Evolutionary conservation across 1,139 yeast species (phyloP), one percentile per base, ranked within the genome.

Genomic region (Suhomyces choctaworum): DNA sequence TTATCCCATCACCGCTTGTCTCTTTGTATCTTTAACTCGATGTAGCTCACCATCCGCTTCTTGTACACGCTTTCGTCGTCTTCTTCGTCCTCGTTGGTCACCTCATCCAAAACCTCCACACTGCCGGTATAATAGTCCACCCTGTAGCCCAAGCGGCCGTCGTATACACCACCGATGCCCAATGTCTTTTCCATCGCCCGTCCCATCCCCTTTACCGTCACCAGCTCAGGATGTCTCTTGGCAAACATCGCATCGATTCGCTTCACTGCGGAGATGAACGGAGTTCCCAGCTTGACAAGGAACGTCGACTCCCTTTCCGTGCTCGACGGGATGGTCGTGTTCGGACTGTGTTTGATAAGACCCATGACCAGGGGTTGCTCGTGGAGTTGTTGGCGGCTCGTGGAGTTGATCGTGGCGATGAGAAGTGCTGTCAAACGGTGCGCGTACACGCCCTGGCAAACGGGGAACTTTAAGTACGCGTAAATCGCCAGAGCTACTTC

Each of bases 121-220:
- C 78, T 74, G 17, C 73, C 80, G 0, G 90, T 82, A 21, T 60
- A 50, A 1, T 80, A 52, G 19, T 80, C 84, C 5, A 81, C 74
- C 41, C 56, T 65, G 46, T 68, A 62, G 8, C 66, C 63, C 31
- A 64, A 56, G 16, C 70, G 71, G 25, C 62, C 64, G 43, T 74
- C 72, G 51, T 76, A 81, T 42, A 73, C 67, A 17, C 76, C 52
- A 0, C 76, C 87, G 1, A 82, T 44, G 9, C 76, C 60, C 8
- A 80, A 41, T 0, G 81, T 72, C 49, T 73, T 80, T 30, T 68
- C 76, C 5, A 80, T 74, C 5, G 85, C 72, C 34, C 70, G 73
- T 2, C 90, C 90, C 87, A 82, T 81, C 0, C 88, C 92, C 42
- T 76, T 63, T 2, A 83, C 70, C 2, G 29, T 25, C 0, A 72